phyloP scores from a whole-genome alignment of 768 basidiomycete genomes.

The Suillus subluteus region DNA sequence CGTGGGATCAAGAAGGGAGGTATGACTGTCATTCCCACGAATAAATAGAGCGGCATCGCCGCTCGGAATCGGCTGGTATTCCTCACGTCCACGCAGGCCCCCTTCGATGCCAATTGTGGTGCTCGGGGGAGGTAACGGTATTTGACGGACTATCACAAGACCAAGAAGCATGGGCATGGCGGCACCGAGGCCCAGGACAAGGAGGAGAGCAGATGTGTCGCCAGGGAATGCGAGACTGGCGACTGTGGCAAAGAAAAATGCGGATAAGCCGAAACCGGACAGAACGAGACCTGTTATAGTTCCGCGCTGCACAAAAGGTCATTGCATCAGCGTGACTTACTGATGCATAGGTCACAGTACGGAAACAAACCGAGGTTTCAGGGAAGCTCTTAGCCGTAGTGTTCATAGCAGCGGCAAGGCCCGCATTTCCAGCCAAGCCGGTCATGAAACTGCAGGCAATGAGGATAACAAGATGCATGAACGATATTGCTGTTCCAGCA shows the following conservation, averaged over 20 bases:
- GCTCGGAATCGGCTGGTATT: conserved; percentile 23
- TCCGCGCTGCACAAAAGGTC: conserved; percentile 54
- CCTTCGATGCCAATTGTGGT: conserved; percentile 21
- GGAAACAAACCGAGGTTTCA: conserved; percentile 59
- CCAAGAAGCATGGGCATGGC: conserved; percentile 81
- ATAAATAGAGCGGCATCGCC: conserved; percentile 28
- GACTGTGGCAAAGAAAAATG: conserved; percentile 85
- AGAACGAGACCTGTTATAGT: conserved; percentile 78
- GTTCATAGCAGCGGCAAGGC: conserved; percentile 72
- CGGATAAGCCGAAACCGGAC: conserved; percentile 89
- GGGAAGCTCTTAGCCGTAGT: conserved; percentile 84
- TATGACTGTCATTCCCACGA: conserved; percentile 29
- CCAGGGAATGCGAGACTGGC: conserved; percentile 75
- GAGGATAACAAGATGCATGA: conserved; percentile 51
- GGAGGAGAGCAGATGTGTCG: conserved; percentile 75
- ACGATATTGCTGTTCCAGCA: conserved; percentile 40
- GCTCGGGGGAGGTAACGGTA: conserved; percentile 56
- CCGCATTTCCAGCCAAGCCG: conserved; percentile 77
- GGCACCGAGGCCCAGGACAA: conserved; percentile 78
- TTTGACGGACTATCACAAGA: conserved; percentile 67
- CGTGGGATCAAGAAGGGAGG: conserved; percentile 22
- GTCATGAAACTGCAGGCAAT: conserved; percentile 70
- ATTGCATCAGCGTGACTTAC: not conserved
- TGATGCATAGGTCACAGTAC: not conserved
- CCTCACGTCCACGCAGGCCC: conserved; percentile 22